Percentiles rank a stretch among this genome's conserved stretches.
These are phyloP conservation scores for Trichoderma gracile DNA, from an alignment of 2,329 filamentous ascomycete species.

Conservation along the genomic window DNA sequence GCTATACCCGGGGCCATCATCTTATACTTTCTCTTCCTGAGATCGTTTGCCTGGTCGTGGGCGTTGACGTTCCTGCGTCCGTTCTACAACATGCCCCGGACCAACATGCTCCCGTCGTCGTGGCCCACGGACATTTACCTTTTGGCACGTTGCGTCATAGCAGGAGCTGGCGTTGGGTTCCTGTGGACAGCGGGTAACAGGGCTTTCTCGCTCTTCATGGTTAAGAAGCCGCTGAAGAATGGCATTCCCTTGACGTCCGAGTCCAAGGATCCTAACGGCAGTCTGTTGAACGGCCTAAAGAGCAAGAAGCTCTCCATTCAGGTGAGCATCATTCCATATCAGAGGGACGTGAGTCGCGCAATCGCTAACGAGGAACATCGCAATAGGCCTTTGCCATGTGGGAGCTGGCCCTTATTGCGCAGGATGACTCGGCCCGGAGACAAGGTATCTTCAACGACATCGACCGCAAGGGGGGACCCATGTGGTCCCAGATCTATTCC, in stretches of 20 bases:
- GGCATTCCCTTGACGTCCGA: conserved; percentile 80
- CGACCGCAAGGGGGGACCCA: conserved; percentile 74
- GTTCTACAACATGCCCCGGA: conserved; percentile 74
- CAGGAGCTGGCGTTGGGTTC: conserved; percentile 66
- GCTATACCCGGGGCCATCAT: conserved; percentile 51
- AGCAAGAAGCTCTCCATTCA: conserved; percentile 77
- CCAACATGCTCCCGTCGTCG: conserved; percentile 61
- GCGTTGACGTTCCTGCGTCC: conserved; percentile 69
- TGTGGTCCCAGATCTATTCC: conserved; percentile 76
- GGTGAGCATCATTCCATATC: conserved; percentile 47
- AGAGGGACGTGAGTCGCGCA: background rate
- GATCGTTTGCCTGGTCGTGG: conserved; percentile 66
- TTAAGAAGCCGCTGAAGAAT: conserved; percentile 79
- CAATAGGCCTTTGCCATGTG: conserved; percentile 78
- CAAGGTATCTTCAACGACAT: conserved; percentile 85
- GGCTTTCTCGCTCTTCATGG: conserved; percentile 78
- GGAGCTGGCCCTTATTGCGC: conserved; percentile 81
- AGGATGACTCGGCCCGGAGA: conserved; percentile 71
- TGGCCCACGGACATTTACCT: conserved; percentile 60
- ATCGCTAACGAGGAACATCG: background rate
- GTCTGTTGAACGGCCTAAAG: conserved; percentile 78
- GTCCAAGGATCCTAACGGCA: conserved; percentile 89
- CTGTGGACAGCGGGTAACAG: conserved; percentile 78
- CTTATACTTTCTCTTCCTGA: conserved; percentile 64
- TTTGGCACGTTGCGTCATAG: conserved; percentile 56